Base-by-base conservation (phyloP, 495 filamentous ascomycete genomes). In the Penicillium riverlandense region DNA sequence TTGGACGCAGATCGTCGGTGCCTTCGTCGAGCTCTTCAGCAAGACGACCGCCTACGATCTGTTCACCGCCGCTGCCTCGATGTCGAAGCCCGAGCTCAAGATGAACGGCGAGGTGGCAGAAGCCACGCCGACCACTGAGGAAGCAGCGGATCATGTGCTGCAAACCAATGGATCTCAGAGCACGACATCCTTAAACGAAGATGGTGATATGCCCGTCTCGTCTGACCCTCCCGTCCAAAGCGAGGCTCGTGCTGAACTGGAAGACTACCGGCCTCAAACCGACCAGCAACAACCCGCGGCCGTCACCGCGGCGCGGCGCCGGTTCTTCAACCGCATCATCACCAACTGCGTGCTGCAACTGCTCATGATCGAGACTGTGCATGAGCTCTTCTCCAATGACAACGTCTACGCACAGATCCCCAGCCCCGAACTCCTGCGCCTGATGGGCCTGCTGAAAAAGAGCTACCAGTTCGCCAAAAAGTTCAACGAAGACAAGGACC, bases 321-420 rank as follows among this genome's bases (percentile, higher is more conserved):
- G 88, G 16, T 95, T 95, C 66, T 99, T 99, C 75, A 99, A 97
- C 63, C 86, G 91, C 52, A 99, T 99, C 60, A 99, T 99, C 65
- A 95, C 88, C n/a, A 90, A 90, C 53, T 99, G 92, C 63, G 94
- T 99, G 9, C 73, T 99, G 11, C 94, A 97, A 59, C 74, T 99
- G 4, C 81, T 99, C 41, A 96, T 97, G 88, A 99, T 99, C 62
- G 94, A 97, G 60, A 99, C 92, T 1, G 92, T 99, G 33, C 90
- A 95, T 52, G 92, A 99, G 62, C 79, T 99, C 27, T 97, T 99
- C 71, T 94, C 88, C 42, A 97, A 97, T 59, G 91, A 99, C 55
- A 76, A 85, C 28, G 94, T 99, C 32, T 99, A 97, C 65, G 78
- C 81, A 28, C 79, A 94, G 62, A 97, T 99, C 38, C 92, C 92